Evolutionary conservation across 73 alveolate species (phyloP).

Genomic region (Stentor roeselii): DNA sequence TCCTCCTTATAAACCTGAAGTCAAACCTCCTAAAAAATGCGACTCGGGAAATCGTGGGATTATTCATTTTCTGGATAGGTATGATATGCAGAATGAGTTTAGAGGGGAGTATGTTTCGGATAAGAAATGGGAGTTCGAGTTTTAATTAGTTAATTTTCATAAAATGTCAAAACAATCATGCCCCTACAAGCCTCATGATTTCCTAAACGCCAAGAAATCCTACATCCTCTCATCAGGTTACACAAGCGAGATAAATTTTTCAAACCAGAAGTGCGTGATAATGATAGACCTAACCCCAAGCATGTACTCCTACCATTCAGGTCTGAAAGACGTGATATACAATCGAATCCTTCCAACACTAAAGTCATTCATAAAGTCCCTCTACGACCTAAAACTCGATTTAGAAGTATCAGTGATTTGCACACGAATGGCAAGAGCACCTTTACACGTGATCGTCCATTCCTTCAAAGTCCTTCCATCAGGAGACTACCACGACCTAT

Average conservation of each 20-base stretch:
- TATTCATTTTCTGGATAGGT: background rate
- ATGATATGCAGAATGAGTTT: background rate
- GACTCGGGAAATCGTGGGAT: background rate
- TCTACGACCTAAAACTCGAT: background rate
- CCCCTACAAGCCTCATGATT: too few relatives aligned
- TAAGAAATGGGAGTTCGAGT: background rate
- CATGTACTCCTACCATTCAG: background rate
- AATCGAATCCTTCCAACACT: background rate
- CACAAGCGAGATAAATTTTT: too few relatives aligned
- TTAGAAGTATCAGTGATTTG: background rate
- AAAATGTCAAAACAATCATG: too few relatives aligned
- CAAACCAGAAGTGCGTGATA: background rate
- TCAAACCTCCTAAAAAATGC: background rate
- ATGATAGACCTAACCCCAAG: background rate
- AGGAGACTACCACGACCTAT: background rate
- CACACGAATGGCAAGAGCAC: background rate
- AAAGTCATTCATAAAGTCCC: background rate
- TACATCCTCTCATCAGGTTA: too few relatives aligned
- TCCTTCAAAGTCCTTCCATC: background rate
- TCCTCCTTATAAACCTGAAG: background rate
- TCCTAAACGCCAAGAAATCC: too few relatives aligned
- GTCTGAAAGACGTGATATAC: background rate
- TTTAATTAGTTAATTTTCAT: background rate
- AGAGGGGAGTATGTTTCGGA: background rate
- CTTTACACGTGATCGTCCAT: slow-evolving; percentile 17